Evolutionary conservation across 169 alveolate species (phyloP).

Genomic region (Cryptosporidium andersoni): DNA sequence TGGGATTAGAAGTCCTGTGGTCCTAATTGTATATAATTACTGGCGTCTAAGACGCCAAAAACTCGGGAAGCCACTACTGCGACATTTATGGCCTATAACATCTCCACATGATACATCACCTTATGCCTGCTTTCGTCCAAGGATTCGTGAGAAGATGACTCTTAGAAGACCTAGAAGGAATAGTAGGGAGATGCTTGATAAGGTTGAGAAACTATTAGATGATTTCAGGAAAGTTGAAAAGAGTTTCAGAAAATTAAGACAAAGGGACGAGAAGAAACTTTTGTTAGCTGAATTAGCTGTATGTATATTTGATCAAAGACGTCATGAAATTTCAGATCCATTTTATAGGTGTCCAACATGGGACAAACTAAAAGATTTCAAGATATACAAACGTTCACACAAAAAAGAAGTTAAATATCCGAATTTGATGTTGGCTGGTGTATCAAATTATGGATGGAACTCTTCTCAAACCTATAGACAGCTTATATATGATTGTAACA

Average conservation of each 20-base stretch:
- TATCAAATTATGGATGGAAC: neutral
- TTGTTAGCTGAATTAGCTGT: constrained; percentile 80
- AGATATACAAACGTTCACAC: constrained; percentile 54
- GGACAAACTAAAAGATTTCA: constrained; percentile 81
- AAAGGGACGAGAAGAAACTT: constrained; percentile 85
- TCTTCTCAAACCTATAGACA: neutral
- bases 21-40: constrained; percentile 73
- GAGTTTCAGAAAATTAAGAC: constrained; percentile 83
- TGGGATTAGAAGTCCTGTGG: constrained; percentile 45
- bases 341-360: constrained; percentile 84
- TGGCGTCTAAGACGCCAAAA: constrained; percentile 81
- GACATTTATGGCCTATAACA: constrained; percentile 84
- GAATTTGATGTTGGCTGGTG: neutral
- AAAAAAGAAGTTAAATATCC: constrained; percentile 47
- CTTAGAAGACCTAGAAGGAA: constrained; percentile 83
- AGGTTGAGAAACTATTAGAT: constrained; percentile 80
- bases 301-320: constrained; percentile 82
- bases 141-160: constrained; percentile 86
- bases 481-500: constrained; percentile 19
- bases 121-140: constrained; percentile 82
- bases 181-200: constrained; percentile 78
- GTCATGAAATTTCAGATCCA: constrained; percentile 81
- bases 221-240: constrained; percentile 81
- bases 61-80: constrained; percentile 82
- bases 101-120: constrained; percentile 83